Conservation (phyloP, 768 basidiomycete species). For the Russula vinacea region DNA sequence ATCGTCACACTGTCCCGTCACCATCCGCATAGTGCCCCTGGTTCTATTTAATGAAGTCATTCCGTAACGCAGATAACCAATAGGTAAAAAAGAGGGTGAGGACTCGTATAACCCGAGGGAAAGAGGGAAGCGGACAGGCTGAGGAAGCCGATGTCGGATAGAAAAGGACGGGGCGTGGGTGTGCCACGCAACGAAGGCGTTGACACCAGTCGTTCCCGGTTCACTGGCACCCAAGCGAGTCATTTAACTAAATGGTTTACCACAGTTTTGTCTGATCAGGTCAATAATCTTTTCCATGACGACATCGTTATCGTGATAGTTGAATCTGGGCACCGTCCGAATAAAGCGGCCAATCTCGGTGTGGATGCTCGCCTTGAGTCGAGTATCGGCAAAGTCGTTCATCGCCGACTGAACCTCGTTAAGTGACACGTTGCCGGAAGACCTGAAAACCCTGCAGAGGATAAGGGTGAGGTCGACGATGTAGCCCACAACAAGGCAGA, state of each 20-base stretch:
- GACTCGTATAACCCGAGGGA: not conserved
- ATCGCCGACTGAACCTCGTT: not conserved
- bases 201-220: not conserved
- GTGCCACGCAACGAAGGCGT: not conserved
- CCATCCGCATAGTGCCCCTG: no score
- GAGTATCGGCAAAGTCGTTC: not conserved
- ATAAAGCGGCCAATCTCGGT: not conserved
- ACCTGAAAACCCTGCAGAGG: not conserved
- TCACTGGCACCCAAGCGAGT: not conserved
- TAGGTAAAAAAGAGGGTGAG: not conserved
- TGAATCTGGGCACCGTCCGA: not conserved
- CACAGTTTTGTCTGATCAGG: not conserved
- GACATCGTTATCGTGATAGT: not conserved
- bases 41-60: not conserved
- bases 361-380: not conserved
- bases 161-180: not conserved
- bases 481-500: not conserved
- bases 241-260: not conserved
- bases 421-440: not conserved
- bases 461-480: slow-evolving; percentile 10
- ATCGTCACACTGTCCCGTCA: no score
- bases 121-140: not conserved
- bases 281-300: slow-evolving; percentile 7
- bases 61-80: not conserved
- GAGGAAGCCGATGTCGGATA: not conserved